Base-by-base conservation (phyloP, 257 asterid genomes). In the Datura wrightii region DNA sequence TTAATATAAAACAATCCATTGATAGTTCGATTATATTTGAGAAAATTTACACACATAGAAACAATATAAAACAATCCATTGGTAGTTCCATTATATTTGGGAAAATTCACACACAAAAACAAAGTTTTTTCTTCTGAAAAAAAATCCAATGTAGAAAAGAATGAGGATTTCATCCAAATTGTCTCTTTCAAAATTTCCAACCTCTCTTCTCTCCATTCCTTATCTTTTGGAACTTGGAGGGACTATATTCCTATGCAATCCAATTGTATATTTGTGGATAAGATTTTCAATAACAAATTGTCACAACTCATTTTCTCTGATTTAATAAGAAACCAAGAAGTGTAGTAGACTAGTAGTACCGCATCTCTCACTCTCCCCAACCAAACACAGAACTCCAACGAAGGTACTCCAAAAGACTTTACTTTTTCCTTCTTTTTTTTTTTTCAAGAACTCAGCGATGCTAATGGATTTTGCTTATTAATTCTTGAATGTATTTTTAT, bases 161-260 rank as follows among this genome's bases (percentile, higher is more conserved):
- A 24, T 0, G 42, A 46, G 60, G 44, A 24, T 31, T 78, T 78
- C 24, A 34, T 52, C 60, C 63, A 78, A 52, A 34, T 78, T 24
- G 82, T 78, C 82, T 78, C 82, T 78, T 52, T 78, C 82, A 78
- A 50, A 78, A 50, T 78, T 52, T 31, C 5, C 82, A 3, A 31
- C 82, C 46, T 78, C 63, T 37, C 82, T 31, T 50, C 46, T 76
- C 63, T 78, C 82, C 82, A 31, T 15, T 78, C 82, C 82, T 78
- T 78, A 78, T 78, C 82, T 34, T 52, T 52, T 78, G 82, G 48
- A 78, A 78, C 8, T 52, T 78, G 82, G 63, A 78, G 24, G 82
- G 82, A 52, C 82, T 7, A 50, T 78, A 78, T 52, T 52, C 48
- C 42, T 78, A 52, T 78, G 82, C 82, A 78, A 78, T 78, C 82